Base-by-base conservation (phyloP, 768 basidiomycete genomes). In the Cytidiella melzeri region DNA sequence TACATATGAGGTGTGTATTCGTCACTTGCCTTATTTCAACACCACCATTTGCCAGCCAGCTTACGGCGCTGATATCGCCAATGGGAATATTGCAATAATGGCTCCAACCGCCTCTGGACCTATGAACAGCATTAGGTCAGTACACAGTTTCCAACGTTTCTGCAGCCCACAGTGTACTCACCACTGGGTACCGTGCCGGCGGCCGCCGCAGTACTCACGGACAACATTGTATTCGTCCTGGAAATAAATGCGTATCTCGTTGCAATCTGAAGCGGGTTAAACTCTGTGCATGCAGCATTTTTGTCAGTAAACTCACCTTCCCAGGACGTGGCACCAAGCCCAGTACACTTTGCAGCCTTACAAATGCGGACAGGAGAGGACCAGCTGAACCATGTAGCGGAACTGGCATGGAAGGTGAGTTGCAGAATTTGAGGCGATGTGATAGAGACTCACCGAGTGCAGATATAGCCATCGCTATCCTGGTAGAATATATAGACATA, bases 11-110 rank as follows among this genome's bases (percentile, higher is more conserved):
- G 5, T 21, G 23, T 28, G 10, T 3, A 9, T 6, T 2, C 9
- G 2, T 11, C 2, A 13, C 30, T 6, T 27, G 41, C 47, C 40
- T 27, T 20, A 48, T 41, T 40, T 48, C 39, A 12, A 48, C 40
- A 23, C 41, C 13, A 3, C 12, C 47, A n/a, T 40, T 18, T 2
- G n/a, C 41, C n/a, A 27, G 2, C 46, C 46, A 47, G 18, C 39
- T 41, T 15, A 48, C 41, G 7, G 47, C 47, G n/a, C 39, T 48
- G 27, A 48, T 48, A 27, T 48, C 47, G 39, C 47, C 40, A 4
- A 48, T 40, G 3, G 47, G 40, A 3, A 25, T 47, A 4, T 26
- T 47, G 38, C 26, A 47, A 18, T 47, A 18, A 47, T 6, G 15
- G 36, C 26, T 24, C 38, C 38, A 15, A 36, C 37, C 7, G 26